Percentiles rank a stretch among this genome's conserved stretches.
phyloP scores from a whole-genome alignment of 1,284 basidiomycete genomes.

The Sparassis latifolia region DNA sequence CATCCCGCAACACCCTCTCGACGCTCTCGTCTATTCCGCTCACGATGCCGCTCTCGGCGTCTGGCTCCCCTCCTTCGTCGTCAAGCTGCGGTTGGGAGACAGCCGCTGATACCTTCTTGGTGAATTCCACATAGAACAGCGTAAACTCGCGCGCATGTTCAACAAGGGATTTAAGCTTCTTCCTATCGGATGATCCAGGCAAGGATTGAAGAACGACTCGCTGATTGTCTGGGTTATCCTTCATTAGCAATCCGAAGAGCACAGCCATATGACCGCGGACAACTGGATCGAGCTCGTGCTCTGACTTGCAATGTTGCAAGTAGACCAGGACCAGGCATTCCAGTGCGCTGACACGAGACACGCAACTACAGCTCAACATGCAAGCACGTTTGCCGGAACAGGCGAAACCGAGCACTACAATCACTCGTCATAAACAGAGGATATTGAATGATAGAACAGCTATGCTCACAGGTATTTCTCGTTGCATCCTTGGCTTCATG shows the following conservation, averaged over 20 bases:
- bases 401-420: slow-evolving; percentile 37
- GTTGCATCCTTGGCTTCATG: slow-evolving; percentile 38
- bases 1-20: slow-evolving; percentile 20
- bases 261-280: slow-evolving; percentile 65
- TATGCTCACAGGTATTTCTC: slow-evolving; percentile 39
- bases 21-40: slow-evolving; percentile 6
- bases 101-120: slow-evolving; percentile 23
- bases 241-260: slow-evolving; percentile 65
- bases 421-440: not conserved
- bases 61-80: slow-evolving; percentile 20
- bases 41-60: slow-evolving; percentile 13
- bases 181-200: slow-evolving; percentile 26
- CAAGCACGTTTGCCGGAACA: slow-evolving; percentile 46
- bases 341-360: slow-evolving; percentile 33
- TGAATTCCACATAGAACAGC: slow-evolving; percentile 41
- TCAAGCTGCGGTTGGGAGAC: slow-evolving; percentile 16
- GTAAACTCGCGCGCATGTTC: slow-evolving; percentile 53
- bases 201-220: slow-evolving; percentile 36
- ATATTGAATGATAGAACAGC: not conserved
- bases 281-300: slow-evolving; percentile 31
- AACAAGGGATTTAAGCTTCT: slow-evolving; percentile 40
- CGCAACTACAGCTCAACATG: slow-evolving; percentile 42
- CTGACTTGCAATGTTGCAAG: slow-evolving; percentile 23
- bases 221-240: slow-evolving; percentile 37
- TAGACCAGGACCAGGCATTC: slow-evolving; percentile 42